phyloP scores from a whole-genome alignment of 441 rosid genomes.

The Mallotus japonicus region DNA sequence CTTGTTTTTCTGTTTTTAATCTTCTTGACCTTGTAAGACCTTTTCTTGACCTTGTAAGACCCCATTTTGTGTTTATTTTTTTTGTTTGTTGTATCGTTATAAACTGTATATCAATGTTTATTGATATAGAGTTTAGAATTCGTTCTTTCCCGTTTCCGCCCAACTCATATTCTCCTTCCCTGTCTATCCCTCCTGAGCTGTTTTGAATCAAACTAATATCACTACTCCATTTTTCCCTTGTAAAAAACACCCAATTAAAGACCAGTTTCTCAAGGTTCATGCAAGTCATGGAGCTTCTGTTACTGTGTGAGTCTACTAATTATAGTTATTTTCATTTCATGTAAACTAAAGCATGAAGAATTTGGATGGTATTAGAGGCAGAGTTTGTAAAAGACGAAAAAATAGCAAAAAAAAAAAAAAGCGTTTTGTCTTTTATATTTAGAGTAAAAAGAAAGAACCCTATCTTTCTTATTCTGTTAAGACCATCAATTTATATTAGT shows the following conservation, averaged over 20 bases:
- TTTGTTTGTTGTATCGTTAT: not conserved
- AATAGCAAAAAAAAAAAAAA: not conserved
- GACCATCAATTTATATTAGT: slow-evolving; percentile 40
- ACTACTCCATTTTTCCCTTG: not conserved
- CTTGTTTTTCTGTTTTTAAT: not conserved
- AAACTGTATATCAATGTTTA: slow-evolving; percentile 16
- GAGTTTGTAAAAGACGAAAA: not conserved
- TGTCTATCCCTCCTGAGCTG: slow-evolving; percentile 93
- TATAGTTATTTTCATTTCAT: not conserved
- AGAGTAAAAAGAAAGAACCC: slow-evolving; percentile 15
- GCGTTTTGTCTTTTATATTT: slow-evolving; percentile 20
- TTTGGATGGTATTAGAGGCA: not conserved
- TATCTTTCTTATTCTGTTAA: slow-evolving; percentile 34
- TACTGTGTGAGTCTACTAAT: not conserved
- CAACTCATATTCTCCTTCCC: slow-evolving; percentile 68
- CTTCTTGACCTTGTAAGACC: slow-evolving; percentile 99
- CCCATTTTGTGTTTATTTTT: slow-evolving; percentile 9
- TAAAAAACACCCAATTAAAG: not conserved
- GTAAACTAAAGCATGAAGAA: not conserved
- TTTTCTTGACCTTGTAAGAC: slow-evolving; percentile 99
- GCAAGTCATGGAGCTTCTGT: slow-evolving; percentile 7
- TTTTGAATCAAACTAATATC: slow-evolving; percentile 10
- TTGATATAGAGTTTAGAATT: slow-evolving; percentile 22
- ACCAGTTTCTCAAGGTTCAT: not conserved
- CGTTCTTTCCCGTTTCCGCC: slow-evolving; percentile 27